Conservation (phyloP, 2,329 filamentous ascomycete genomes). For the Talaromyces sp. region DNA sequence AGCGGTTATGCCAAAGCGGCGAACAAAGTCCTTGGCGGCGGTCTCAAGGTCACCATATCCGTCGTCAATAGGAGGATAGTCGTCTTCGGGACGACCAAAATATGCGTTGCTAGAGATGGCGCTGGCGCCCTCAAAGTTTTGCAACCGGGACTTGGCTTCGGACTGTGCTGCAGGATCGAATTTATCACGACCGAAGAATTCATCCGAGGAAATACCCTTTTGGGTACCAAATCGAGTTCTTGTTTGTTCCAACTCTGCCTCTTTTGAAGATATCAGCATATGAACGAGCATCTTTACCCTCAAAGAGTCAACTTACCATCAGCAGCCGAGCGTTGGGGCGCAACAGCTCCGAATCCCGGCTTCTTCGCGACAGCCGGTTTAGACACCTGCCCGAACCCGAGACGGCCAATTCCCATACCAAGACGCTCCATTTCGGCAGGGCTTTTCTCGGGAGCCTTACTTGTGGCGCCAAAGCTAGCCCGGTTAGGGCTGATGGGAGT, state of each 20-base stretch:
- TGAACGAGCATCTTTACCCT: neutral
- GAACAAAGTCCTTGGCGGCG: conserved; percentile 93
- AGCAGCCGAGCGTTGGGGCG: conserved; percentile 62
- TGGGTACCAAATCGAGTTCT: conserved; percentile 84
- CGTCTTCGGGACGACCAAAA: conserved; percentile 88
- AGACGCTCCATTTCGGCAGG: conserved; percentile 80
- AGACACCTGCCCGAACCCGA: conserved; percentile 84
- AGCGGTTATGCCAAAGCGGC: conserved; percentile 91
- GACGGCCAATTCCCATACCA: conserved; percentile 78
- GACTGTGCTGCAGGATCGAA: conserved; percentile 75
- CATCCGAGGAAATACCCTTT: conserved; percentile 95
- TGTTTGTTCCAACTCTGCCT: conserved; percentile 76
- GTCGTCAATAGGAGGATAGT: conserved; percentile 60
- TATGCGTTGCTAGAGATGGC: conserved; percentile 95
- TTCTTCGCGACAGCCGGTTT: conserved; percentile 64
- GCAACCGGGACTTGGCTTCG: conserved; percentile 81
- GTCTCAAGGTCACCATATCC: conserved; percentile 83
- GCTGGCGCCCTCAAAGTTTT: conserved; percentile 87
- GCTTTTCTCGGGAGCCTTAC: conserved; percentile 47
- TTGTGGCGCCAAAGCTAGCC: conserved; percentile 56
- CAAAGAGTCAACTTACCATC: conserved; percentile 52
- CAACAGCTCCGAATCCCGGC: conserved; percentile 82
- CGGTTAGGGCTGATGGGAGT: conserved; percentile 66
- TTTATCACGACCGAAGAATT: conserved; percentile 89
- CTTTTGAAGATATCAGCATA: conserved; percentile 27